Evolutionary conservation across 331 rosid genomes (phyloP).

Genomic region (Malus hybrid): DNA sequence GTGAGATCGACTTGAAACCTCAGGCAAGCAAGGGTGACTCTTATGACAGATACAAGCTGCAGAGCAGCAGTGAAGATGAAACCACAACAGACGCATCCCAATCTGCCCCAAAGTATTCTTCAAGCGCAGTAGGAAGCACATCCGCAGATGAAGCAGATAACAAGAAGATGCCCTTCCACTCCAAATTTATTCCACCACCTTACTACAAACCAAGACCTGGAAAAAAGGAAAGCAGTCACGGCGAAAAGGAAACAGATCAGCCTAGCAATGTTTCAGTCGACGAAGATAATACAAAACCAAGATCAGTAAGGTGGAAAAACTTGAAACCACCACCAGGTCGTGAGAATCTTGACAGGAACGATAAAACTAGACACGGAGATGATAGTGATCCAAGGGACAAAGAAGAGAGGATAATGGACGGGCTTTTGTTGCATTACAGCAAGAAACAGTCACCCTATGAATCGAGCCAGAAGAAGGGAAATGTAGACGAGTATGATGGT

Average conservation of each 20-base stretch:
- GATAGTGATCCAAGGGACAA: conserved; percentile 12
- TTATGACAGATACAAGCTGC: conserved; percentile 24
- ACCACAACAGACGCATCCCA: conserved; percentile 34
- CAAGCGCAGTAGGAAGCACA: conserved; percentile 41
- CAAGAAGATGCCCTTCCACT: conserved; percentile 26
- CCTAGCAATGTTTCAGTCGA: not conserved
- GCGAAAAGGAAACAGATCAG: conserved; percentile 21
- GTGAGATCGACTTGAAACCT: too few relatives aligned
- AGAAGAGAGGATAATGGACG: conserved; percentile 41
- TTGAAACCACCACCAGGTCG: conserved; percentile 31
- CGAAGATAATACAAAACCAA: conserved; percentile 42
- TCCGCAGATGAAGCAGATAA: conserved; percentile 45
- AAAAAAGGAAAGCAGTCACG: conserved; percentile 14
- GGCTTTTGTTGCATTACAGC: conserved; percentile 43
- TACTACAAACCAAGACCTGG: conserved; percentile 33
- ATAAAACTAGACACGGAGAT: too few relatives aligned
- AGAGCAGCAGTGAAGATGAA: conserved; percentile 45
- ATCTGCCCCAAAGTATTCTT: conserved; percentile 25
- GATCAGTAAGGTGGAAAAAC: conserved; percentile 54
- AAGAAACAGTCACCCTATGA: conserved; percentile 31
- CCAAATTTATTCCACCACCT: conserved; percentile 42
- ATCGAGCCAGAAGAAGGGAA: conserved; percentile 10
- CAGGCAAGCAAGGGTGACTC: conserved; percentile 6
- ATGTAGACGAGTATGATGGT: conserved; percentile 2
- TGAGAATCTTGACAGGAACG: conserved; percentile 1